A percentile compares a stretch with the other conserved stretches of the same genome.
These are phyloP conservation scores for Codiaeum variegatum DNA, from an alignment of 441 rosid genomes.

Conservation along the genomic window DNA sequence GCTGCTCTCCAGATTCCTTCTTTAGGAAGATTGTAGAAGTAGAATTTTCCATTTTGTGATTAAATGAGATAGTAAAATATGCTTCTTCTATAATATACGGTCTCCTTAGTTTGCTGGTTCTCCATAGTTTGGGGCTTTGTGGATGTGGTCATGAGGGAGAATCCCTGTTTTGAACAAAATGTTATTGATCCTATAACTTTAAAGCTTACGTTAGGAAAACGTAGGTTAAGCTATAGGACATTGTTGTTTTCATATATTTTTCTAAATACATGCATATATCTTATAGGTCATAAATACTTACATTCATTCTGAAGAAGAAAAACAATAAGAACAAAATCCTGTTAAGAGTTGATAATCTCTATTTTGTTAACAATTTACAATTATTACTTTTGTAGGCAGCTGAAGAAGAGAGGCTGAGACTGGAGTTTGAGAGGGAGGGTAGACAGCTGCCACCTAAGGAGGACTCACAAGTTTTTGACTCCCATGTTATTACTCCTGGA, in stretches of 20 bases:
- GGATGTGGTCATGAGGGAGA: neutral
- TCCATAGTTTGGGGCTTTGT: neutral
- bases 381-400: slow-evolving; percentile 50
- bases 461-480: slow-evolving; percentile 66
- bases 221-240: neutral
- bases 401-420: slow-evolving; percentile 74
- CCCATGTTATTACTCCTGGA: slow-evolving; percentile 90
- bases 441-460: slow-evolving; percentile 70
- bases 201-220: neutral
- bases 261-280: neutral
- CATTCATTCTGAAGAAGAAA: neutral
- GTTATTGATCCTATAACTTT: neutral
- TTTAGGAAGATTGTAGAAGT: neutral
- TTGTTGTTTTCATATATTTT: neutral
- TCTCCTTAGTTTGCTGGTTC: neutral
- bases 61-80: neutral
- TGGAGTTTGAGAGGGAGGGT: slow-evolving; percentile 84
- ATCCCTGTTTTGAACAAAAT: neutral
- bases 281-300: neutral
- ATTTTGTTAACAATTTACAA: slow-evolving; percentile 13
- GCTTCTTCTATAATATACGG: neutral
- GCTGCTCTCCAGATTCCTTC: neutral
- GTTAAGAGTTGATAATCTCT: neutral
- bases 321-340: neutral
- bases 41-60: neutral